Evolutionary conservation across 2,329 filamentous ascomycete genomes (phyloP).

Genomic region (Diaporthe batatas): DNA sequence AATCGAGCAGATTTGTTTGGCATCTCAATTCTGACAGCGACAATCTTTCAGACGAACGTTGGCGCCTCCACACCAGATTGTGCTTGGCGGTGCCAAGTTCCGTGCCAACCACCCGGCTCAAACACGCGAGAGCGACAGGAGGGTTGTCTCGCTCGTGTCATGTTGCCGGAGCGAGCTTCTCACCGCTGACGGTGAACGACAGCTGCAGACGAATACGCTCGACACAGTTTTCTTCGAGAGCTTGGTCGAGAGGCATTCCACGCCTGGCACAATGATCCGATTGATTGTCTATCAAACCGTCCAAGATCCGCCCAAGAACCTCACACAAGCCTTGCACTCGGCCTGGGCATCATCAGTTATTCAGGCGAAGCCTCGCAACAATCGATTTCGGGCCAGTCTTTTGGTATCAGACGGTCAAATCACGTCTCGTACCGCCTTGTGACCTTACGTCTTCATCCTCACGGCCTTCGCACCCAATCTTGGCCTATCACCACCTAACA

Average conservation of each 20-base stretch:
- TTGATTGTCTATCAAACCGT: background rate
- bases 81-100: conserved; percentile 31
- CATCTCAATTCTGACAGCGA: conserved; percentile 15
- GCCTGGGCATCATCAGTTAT: background rate
- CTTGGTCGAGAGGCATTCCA: background rate
- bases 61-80: conserved; percentile 2
- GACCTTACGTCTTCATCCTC: background rate
- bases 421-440: background rate
- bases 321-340: background rate
- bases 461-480: background rate
- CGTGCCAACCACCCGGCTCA: conserved; percentile 2
- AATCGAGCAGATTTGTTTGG: background rate
- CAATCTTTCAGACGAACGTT: conserved; percentile 12
- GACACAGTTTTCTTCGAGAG: background rate
- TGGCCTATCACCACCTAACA: background rate
- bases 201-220: background rate
- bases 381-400: background rate
- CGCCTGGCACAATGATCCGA: background rate
- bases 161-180: background rate
- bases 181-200: too few relatives aligned
- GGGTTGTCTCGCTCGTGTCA: conserved; percentile 15
- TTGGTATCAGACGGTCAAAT: background rate
- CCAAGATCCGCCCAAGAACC: background rate
- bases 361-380: background rate
- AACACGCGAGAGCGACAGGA: conserved; percentile 19